Evolutionary conservation across 257 asterid species (phyloP), one percentile per base, ranked within the genome.

Genomic region (Fraxinus quadrangulata): DNA sequence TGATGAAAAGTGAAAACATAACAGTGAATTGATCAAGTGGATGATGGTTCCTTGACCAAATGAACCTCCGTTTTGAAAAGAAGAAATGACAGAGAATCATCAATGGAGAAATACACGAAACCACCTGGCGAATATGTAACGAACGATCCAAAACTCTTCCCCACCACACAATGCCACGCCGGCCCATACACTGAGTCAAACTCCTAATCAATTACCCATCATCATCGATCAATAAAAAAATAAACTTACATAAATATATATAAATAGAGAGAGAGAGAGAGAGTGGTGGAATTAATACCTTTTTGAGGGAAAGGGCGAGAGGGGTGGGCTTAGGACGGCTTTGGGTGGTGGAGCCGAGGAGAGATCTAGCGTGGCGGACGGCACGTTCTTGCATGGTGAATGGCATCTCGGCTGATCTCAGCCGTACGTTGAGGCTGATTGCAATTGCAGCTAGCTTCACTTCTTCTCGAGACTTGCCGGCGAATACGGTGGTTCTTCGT

Each of bases 111-210:
- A 63, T 90, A 93, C 42, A 91, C 34, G 76, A 93, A 93, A 21
- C 97, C 98, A 34, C 96, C 96, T 0, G 91, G 91, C 9, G 98
- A 85, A 82, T 93, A 96, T 14, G 98, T 90, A 81, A 93, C 97
- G 61, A 89, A 93, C 26, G 98, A 91, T 39, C 98, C 98, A 66
- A 91, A 93, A 83, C 98, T 93, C 91, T 89, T 91, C 51, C 97
- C 97, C 39, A 90, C 96, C 78, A 93, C 88, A 77, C 98, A 93
- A 82, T 93, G 97, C 98, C 98, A 93, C 21, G 98, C 98, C 78
- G 97, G 97, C 23, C 97, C 98, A 5, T 93, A 93, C 75, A 85
- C 82, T 77, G 89, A 84, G 82, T 93, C 98, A 83, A 93, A 93
- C 77, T 93, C 98, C 98, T 91, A 37, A 10, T 8, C 73, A 40